Base-by-base conservation (phyloP, 805 yeast genomes). In the Wickerhamomyces tratensis region DNA sequence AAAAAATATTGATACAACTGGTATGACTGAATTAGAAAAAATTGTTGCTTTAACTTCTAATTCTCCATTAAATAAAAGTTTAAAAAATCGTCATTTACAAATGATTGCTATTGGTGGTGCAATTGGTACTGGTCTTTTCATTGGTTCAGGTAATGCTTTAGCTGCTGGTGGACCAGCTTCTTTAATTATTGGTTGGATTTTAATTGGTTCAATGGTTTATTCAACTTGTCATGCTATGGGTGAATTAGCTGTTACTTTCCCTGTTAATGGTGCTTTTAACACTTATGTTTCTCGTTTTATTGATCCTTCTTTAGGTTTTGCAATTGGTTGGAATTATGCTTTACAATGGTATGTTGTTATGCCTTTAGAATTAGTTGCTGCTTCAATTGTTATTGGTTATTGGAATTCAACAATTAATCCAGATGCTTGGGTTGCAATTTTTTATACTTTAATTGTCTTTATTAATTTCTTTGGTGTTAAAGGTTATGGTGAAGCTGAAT, bases 71-170 rank as follows among this genome's bases (percentile, higher is more conserved):
- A 61, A 70, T 33, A 65, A 82, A 49, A 58, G 69, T 8, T 65
- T 81, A 42, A 74, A 75, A 49, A 72, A 75, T 37, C 70, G 89
- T 55, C 91, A 85, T 58, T 62, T 85, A 50, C 79, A 81, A 46
- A 79, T 83, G 86, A 85, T 85, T 63, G 85, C 88, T 36, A 68
- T 83, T 46, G 89, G 86, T 43, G 86, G 87, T 33, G 72, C 82
- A 44, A 82, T 83, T 49, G 89, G 91, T 50, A 77, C 86, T 7
- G 94, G 91, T 58, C 64, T 84, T 43, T 77, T 84, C 49, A 82
- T 84, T 40, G 86, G 86, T 54, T 72, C 85, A 27, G 87, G 86
- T 47, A 63, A 65, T 10, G 76, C 83, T 5, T 63, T 82, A 47
- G 52, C 69, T 41, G 71, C 77, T 34, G 84, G 83, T 49, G 87